These are phyloP conservation scores for Cladosporium colombiae DNA, from an alignment of 2,329 filamentous ascomycete species.

Conservation along the genomic window DNA sequence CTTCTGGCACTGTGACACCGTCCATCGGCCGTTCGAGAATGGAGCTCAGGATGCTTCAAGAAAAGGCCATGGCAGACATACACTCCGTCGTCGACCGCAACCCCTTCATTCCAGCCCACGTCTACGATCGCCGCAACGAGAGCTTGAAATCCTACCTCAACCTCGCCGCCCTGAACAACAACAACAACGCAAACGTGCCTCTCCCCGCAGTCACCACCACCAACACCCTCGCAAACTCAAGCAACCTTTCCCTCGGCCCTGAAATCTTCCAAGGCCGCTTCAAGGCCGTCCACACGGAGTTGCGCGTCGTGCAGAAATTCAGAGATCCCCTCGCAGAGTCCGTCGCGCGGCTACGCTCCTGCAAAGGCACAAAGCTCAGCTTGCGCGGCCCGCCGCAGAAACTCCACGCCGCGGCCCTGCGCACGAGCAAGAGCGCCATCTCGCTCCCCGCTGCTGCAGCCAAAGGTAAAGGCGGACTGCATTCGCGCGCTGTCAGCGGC, in stretches of 20 bases:
- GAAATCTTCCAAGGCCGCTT: conserved; percentile 40
- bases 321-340: conserved; percentile 37
- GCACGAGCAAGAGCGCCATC: conserved; percentile 28
- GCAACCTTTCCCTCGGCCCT: conserved; percentile 28
- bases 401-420: conserved; percentile 20
- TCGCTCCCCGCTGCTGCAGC: conserved; percentile 22
- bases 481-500: conserved; percentile 21
- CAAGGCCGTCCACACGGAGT: conserved; percentile 37
- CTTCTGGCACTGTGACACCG: conserved; percentile 35
- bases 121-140: conserved; percentile 39
- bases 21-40: conserved; percentile 35
- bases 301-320: conserved; percentile 38
- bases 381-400: conserved; percentile 19
- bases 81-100: conserved; percentile 31
- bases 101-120: conserved; percentile 34
- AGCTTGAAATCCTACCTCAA: conserved; percentile 35
- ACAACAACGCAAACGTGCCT: conserved; percentile 21
- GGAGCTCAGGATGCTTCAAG: conserved; percentile 35
- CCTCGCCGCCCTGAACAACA: conserved; percentile 18
- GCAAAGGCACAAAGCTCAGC: conserved; percentile 24
- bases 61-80: conserved; percentile 37
- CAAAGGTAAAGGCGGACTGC: conserved; percentile 18
- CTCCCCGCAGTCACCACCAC: conserved; percentile 19
- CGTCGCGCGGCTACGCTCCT: conserved; percentile 28
- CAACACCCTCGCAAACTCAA: conserved; percentile 20